Percentiles rank a stretch among this genome's conserved stretches.
Evolutionary conservation across 805 yeast genomes (phyloP).

Genomic region (Candida rishiriensis): DNA sequence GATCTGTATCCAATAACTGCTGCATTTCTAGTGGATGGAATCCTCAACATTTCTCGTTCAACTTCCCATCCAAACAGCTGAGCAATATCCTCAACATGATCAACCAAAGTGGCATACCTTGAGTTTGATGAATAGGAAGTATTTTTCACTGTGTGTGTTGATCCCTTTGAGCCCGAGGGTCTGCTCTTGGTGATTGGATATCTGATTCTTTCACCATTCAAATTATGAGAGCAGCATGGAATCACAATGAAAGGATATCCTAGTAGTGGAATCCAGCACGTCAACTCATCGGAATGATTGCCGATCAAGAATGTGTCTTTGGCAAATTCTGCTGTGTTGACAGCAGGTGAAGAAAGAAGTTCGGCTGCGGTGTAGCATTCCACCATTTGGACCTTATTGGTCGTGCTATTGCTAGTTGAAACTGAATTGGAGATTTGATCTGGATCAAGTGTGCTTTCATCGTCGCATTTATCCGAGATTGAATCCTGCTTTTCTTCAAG

Average conservation of each 20-base stretch:
- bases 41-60: constrained; percentile 81
- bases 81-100: constrained; percentile 73
- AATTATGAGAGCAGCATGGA: constrained; percentile 91
- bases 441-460: neutral
- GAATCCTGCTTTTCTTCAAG: no score
- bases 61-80: constrained; percentile 74
- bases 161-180: constrained; percentile 11
- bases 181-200: constrained; percentile 43
- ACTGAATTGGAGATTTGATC: constrained; percentile 1
- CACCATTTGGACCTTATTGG: constrained; percentile 37
- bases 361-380: constrained; percentile 52
- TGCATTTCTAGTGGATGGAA: constrained; percentile 91
- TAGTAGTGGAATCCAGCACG: constrained; percentile 90
- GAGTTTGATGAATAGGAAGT: constrained; percentile 41
- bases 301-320: constrained; percentile 80
- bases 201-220: constrained; percentile 71
- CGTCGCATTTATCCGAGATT: no score
- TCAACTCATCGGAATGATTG: constrained; percentile 91
- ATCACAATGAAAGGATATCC: constrained; percentile 87
- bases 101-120: constrained; percentile 81
- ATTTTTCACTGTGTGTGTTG: no score
- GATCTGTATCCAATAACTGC: constrained; percentile 69
- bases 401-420: neutral
- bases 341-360: constrained; percentile 47
- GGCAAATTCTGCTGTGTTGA: constrained; percentile 64